Percentiles rank a stretch among this genome's conserved stretches.
These are phyloP conservation scores for Trichosporon faecale DNA, from an alignment of 1,284 basidiomycete genomes.

Conservation along the genomic window DNA sequence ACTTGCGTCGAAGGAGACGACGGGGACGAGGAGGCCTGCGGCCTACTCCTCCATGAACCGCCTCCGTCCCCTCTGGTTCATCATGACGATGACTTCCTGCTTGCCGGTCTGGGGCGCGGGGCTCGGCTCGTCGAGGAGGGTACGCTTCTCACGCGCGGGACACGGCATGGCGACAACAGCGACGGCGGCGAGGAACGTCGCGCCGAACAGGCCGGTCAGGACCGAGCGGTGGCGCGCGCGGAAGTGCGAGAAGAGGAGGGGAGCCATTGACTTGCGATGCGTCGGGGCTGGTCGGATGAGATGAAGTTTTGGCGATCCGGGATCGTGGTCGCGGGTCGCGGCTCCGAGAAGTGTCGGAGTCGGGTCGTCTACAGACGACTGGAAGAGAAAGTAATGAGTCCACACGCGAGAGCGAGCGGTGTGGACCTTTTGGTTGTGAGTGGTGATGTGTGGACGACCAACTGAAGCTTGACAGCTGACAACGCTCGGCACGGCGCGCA, in stretches of 20 bases:
- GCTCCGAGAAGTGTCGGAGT: too few relatives aligned
- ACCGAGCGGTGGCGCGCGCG: conserved; percentile 48
- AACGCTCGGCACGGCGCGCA: too few relatives aligned
- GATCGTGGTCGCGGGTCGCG: not conserved
- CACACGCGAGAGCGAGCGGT: too few relatives aligned
- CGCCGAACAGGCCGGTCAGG: conserved; percentile 50
- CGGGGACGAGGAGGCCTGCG: not conserved
- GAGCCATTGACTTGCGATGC: conserved; percentile 41
- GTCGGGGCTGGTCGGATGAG: too few relatives aligned
- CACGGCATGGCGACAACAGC: conserved; percentile 52
- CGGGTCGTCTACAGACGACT: too few relatives aligned
- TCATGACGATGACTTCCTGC: conserved; percentile 48
- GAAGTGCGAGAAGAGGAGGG: conserved; percentile 50
- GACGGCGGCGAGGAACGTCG: conserved; percentile 51
- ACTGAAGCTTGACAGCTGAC: too few relatives aligned
- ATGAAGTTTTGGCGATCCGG: not conserved
- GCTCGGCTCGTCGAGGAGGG: conserved; percentile 8
- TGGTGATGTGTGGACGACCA: too few relatives aligned
- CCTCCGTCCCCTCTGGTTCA: conserved; percentile 49
- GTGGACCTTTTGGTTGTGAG: not conserved
- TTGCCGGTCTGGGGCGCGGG: conserved; percentile 8
- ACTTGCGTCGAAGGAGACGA: too few relatives aligned
- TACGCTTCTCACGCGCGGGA: conserved; percentile 35
- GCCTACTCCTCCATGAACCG: conserved; percentile 46
- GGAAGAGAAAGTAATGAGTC: too few relatives aligned